phyloP scores from a whole-genome alignment of 139 green algal genomes.

The Tetraselmis striata region DNA sequence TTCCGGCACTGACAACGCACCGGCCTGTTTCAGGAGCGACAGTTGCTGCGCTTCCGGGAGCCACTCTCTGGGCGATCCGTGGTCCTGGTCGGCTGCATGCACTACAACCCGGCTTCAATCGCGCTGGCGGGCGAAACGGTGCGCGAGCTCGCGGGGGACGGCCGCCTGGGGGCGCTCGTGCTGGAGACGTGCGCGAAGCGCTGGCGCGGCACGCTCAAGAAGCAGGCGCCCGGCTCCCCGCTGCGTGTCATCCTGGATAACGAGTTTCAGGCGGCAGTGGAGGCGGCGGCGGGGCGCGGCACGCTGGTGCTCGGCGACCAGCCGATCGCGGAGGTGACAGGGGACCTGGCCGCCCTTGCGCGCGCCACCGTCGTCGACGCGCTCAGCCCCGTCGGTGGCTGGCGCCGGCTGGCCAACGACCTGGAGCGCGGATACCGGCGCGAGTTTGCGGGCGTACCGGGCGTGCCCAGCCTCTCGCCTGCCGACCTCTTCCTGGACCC shows the following conservation, averaged over 20 bases:
- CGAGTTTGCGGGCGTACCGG: background rate
- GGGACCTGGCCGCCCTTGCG: background rate
- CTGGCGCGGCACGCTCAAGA: slow-evolving; percentile 12
- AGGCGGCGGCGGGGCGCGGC: background rate
- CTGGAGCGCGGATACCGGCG: background rate
- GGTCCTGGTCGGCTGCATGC: slow-evolving; percentile 15
- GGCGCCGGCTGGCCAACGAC: slow-evolving; percentile 1
- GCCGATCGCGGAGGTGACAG: slow-evolving; percentile 8
- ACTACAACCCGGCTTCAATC: slow-evolving; percentile 19
- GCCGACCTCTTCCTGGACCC: slow-evolving; percentile 1
- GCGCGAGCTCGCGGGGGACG: background rate
- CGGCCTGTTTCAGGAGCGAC: too few relatives aligned
- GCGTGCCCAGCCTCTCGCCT: background rate
- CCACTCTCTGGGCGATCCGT: too few relatives aligned
- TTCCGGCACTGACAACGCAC: too few relatives aligned
- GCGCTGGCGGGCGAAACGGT: background rate
- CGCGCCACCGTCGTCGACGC: slow-evolving; percentile 4
- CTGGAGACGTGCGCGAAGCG: slow-evolving; percentile 14
- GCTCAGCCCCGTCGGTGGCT: background rate
- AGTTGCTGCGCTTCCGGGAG: slow-evolving; percentile 11
- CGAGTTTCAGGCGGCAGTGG: slow-evolving; percentile 20
- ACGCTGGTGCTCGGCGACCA: slow-evolving; percentile 18
- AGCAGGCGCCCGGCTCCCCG: background rate
- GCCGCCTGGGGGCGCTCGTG: slow-evolving; percentile 5
- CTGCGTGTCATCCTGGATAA: slow-evolving; percentile 7